Evolutionary conservation across 2,329 filamentous ascomycete genomes (phyloP).

Genomic region (Microcyclospora pomicola): DNA sequence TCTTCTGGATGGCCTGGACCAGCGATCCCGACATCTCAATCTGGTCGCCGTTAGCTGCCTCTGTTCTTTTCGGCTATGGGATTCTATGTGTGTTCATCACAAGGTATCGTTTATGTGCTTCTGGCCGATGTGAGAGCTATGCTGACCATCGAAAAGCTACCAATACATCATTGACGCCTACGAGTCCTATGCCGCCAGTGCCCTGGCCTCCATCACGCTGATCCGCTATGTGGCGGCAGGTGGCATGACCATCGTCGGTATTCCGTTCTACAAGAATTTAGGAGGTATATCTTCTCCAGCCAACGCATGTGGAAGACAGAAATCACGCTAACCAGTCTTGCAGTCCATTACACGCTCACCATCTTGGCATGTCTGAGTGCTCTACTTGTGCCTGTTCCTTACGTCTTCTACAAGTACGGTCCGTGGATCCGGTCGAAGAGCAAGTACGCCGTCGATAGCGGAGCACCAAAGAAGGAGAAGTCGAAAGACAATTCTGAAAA

Average conservation of each 20-base stretch:
- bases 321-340: neutral
- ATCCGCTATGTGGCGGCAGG: slow-evolving; percentile 29
- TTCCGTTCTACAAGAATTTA: slow-evolving; percentile 28
- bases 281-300: slow-evolving; percentile 6
- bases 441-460: slow-evolving; percentile 9
- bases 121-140: too few species aligned
- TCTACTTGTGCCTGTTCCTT: slow-evolving; percentile 26
- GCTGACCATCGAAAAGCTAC: slow-evolving; percentile 22
- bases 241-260: slow-evolving; percentile 26
- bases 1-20: slow-evolving; percentile 49
- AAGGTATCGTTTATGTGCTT: neutral
- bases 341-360: slow-evolving; percentile 21
- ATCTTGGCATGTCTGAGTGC: slow-evolving; percentile 22
- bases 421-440: slow-evolving; percentile 19
- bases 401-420: slow-evolving; percentile 32
- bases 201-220: slow-evolving; percentile 29
- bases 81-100: slow-evolving; percentile 24
- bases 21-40: slow-evolving; percentile 30
- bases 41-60: slow-evolving; percentile 39
- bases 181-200: slow-evolving; percentile 38
- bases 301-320: too few species aligned
- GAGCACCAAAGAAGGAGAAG: too few species aligned
- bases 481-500: too few species aligned
- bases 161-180: slow-evolving; percentile 48
- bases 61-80: slow-evolving; percentile 39